Base-by-base conservation (phyloP, 2,329 filamentous ascomycete species). In the Cladorrhinum sp. region DNA sequence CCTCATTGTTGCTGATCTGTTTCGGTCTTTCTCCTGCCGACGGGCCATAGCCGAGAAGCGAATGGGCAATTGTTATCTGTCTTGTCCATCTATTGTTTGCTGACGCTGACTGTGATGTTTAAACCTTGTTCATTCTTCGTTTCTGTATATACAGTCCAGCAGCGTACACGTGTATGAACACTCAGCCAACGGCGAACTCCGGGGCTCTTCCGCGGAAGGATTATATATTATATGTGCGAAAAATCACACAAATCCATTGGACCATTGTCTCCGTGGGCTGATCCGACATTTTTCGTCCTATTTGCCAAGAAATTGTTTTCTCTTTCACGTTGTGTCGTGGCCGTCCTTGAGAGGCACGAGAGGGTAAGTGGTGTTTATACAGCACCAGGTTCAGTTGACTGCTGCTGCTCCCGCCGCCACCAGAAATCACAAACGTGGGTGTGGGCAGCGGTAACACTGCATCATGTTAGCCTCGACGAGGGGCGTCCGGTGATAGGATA, bases 271-370 rank as follows among this genome's bases (percentile, higher is more conserved):
- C 29, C 13, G 54, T 50, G 57, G 58, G 29, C 41, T 50, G 57
- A 61, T 49, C n/a, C 41, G 29, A 50, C 3, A 48, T 32, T 41
- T 54, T 38, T 41, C 25, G 23, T 36, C 38, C 5, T 41, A 24
- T 60, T 24, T 54, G 64, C 64, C 64, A 64, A 66, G 62, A 49
- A 32, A 23, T 6, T 18, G 20, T 38, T 38, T 55, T 45, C n/a
- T 25, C 41, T 29, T 56, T 45, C 49, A n/a, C 20, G 51, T 58
- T 60, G 36, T 60, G 45, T 65, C 62, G 65, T 67, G 64, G 65
- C 63, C 62, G 50, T 56, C 56, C 61, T 62, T 67, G 61, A 64
- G 60, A 64, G 62, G 63, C 55, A 24, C 6, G 27, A 32, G 27
- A 6, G 27, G 27, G 16, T 50, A 32, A 32, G 12, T 6, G 27